Evolutionary conservation across 306 rosid genomes (phyloP), one percentile per base, ranked within the genome.

Genomic region (Quercus gilva): DNA sequence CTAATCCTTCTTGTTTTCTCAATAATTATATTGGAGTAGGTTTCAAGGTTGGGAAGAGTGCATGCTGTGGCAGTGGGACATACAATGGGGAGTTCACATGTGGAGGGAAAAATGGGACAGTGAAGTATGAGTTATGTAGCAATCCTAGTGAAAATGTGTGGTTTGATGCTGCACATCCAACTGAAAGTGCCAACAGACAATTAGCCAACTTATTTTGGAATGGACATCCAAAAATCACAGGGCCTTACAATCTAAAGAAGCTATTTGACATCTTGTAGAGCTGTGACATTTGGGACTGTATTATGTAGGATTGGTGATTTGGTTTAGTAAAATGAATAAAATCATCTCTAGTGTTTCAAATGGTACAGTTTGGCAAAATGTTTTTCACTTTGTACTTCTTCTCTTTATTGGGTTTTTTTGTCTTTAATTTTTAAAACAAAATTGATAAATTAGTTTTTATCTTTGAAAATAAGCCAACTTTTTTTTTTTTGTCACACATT

Each of bases 21-120:
- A n/a, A 15, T 63, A 5, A 55, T 12, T 23, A 58, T n/a, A 41
- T 41, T 5, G 20, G 26, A 52, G 25, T 41, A 85, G 87, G 87
- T 20, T 67, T 88, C 35, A 83, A 85, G 70, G 84, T 80, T 29
- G 91, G 77, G 55, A 80, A 80, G 49, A 23, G 3, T 11, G 89
- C 80, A 43, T 85, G 91, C 19, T 87, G 89, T 28, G 91, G 91
- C 3, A 74, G 75, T 25, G 87, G 91, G 9, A 75, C 70, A 6
- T 78, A 64, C 55, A 86, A 85, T 72, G 87, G 85, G 43, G 77
- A 73, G 41, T 19, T 18, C 1, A 88, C 65, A 74, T 88, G 91
- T 55, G 89, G 91, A 43, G 75, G 86, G 75, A 76, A 49, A 82
- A 74, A 74, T 82, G 80, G 11, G 45, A 21, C 45, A 35, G 53